Conservation (phyloP, 345 rosid species). For the Eucalyptus regnans region DNA sequence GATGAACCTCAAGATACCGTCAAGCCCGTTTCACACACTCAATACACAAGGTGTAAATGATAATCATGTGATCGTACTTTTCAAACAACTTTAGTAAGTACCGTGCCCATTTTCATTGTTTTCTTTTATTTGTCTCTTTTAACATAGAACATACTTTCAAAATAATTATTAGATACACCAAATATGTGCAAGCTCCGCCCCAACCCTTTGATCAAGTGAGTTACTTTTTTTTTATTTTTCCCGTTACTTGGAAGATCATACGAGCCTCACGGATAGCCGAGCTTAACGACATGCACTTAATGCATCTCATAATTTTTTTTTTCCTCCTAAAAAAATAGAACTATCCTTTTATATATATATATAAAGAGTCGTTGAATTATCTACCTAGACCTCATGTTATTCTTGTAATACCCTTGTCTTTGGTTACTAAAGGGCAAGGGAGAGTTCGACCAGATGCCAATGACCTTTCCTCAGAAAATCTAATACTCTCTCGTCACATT, state of each 20-base stretch:
- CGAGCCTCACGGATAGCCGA: fast-evolving
- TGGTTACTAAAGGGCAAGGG: not conserved
- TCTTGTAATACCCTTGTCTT: not conserved
- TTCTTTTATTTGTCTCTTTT: not conserved
- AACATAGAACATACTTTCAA: not conserved
- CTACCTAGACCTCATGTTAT: not conserved
- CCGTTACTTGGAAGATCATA: not conserved
- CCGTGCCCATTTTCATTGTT: not conserved
- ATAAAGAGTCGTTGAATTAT: not conserved
- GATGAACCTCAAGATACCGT: not conserved
- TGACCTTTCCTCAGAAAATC: not conserved
- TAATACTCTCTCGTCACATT: not conserved
- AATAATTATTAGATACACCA: not conserved
- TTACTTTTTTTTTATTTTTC: too few species aligned
- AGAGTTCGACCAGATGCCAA: not conserved
- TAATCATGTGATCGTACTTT: not conserved
- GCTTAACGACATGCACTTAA: not conserved
- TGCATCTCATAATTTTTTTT: not conserved
- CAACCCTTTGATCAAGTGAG: not conserved
- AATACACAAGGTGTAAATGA: not conserved
- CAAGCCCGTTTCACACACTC: not conserved
- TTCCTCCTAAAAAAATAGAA: not conserved
- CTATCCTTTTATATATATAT: not conserved
- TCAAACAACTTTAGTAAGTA: too few species aligned
- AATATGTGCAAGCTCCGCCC: not conserved